Evolutionary conservation across 2,329 filamentous ascomycete genomes (phyloP).

Genomic region (Coleophoma eucalyptorum): DNA sequence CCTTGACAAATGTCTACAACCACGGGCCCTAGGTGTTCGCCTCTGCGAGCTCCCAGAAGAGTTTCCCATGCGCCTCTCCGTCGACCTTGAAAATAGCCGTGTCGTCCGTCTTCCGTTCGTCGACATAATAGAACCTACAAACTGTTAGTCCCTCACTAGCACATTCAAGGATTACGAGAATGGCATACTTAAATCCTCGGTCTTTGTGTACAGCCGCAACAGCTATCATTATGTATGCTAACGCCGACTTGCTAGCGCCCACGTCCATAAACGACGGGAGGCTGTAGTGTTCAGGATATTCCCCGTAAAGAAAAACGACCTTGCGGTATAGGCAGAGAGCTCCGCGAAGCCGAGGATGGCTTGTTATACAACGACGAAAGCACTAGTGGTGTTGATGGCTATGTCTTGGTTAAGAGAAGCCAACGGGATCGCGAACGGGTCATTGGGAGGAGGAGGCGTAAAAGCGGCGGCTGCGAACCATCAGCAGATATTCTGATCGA

Average conservation of each 20-base stretch:
- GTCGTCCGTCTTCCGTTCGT: constrained; percentile 43
- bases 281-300: constrained; percentile 32
- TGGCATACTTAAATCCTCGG: constrained; percentile 22
- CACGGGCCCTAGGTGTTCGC: constrained; percentile 38
- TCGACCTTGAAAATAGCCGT: constrained; percentile 26
- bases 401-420: constrained; percentile 22
- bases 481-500: not conserved
- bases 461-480: constrained; percentile 5
- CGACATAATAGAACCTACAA: constrained; percentile 46
- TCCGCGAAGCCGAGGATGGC: constrained; percentile 28
- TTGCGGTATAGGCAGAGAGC: constrained; percentile 20
- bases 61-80: constrained; percentile 36
- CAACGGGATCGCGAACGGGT: constrained; percentile 27
- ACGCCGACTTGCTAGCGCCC: constrained; percentile 37
- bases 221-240: constrained; percentile 25
- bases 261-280: constrained; percentile 28
- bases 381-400: constrained; percentile 33
- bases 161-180: not conserved
- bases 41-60: constrained; percentile 36
- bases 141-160: constrained; percentile 1
- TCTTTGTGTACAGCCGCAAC: constrained; percentile 31
- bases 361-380: constrained; percentile 35
- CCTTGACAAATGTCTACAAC: constrained; percentile 41
- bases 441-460: constrained; percentile 18
- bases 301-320: constrained; percentile 40